These are phyloP conservation scores for Sicyos baderoa DNA, from an alignment of 306 rosid species.

Conservation along the genomic window DNA sequence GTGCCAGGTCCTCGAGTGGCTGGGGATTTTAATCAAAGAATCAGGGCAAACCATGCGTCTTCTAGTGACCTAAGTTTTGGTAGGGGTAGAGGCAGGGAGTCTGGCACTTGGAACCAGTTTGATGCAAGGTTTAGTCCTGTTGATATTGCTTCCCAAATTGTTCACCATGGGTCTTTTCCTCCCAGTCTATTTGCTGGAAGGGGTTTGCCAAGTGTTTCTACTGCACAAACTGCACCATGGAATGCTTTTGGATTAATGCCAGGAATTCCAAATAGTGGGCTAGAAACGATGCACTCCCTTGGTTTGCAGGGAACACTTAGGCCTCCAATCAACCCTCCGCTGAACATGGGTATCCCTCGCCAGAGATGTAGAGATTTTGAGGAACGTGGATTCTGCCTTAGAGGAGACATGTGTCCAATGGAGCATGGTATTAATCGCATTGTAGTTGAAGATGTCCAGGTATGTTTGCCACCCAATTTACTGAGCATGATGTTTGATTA, in stretches of 20 bases:
- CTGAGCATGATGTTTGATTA: background rate
- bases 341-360: conserved; percentile 67
- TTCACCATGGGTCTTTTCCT: conserved; percentile 72
- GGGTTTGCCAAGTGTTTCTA: conserved; percentile 76
- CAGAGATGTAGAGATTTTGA: conserved; percentile 98
- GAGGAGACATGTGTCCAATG: conserved; percentile 99
- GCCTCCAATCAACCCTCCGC: conserved; percentile 68
- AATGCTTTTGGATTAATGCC: conserved; percentile 76
- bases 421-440: conserved; percentile 96
- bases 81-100: conserved; percentile 89
- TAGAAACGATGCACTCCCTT: conserved; percentile 77
- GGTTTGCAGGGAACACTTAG: conserved; percentile 81
- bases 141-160: conserved; percentile 76
- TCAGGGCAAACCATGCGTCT: conserved; percentile 51
- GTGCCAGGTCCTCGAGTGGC: conserved; percentile 46
- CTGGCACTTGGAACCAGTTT: conserved; percentile 74
- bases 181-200: conserved; percentile 59
- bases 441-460: conserved; percentile 99
- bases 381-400: conserved; percentile 97
- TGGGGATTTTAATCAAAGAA: conserved; percentile 60
- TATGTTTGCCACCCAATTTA: conserved; percentile 20
- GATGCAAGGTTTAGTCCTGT: conserved; percentile 70
- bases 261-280: conserved; percentile 66
- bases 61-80: conserved; percentile 50
- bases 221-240: conserved; percentile 77